Base-by-base conservation (phyloP, 192 early-diverging fungal genomes). In the Physocladia obscura region DNA sequence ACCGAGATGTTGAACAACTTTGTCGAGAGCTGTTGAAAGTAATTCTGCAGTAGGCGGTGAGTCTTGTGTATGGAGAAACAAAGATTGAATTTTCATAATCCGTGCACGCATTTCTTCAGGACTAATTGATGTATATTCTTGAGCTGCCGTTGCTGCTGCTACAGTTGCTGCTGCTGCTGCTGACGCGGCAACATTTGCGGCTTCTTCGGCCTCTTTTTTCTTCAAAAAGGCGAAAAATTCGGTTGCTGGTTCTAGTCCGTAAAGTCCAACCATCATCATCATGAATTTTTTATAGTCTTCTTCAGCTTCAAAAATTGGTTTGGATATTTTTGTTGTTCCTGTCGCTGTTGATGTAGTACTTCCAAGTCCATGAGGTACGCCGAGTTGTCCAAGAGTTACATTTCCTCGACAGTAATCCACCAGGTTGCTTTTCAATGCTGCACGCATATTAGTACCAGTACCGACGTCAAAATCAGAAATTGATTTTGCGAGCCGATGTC, bases 281-380 rank as follows among this genome's bases (percentile, higher is more conserved):
- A 73, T 63, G 40, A 65, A 73, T 49, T 54, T 64, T 58, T 67
- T 64, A 38, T 48, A 74, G 5, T 67, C 77, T 19, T 76, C 77
- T 35, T 69, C 60, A 19, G 67, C 58, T n/a, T 76, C 71, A n/a
- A n/a, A n/a, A n/a, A n/a, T n/a, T n/a, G n/a, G n/a, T n/a, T n/a
- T n/a, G n/a, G n/a, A n/a, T n/a, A n/a, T n/a, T n/a, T n/a, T n/a
- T 31, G 48, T 48, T 0, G 56, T 19, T 11, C 40, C 50, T 39
- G 4, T 60, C 22, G 51, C 40, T 13, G n/a, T n/a, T 8, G 40
- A n/a, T n/a, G n/a, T n/a, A 8, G 40, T n/a, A 8, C 40, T 13
- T n/a, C n/a, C 76, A 6, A 21, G 11, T 4, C 29, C 57, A 13
- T 17, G 4, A 13, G 57, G 6, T 48, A 65, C 62, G 2, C 65